Percentiles rank a stretch among this genome's conserved stretches.
Conservation (phyloP, 805 yeast genomes). For the Starmerella vaccinii region DNA sequence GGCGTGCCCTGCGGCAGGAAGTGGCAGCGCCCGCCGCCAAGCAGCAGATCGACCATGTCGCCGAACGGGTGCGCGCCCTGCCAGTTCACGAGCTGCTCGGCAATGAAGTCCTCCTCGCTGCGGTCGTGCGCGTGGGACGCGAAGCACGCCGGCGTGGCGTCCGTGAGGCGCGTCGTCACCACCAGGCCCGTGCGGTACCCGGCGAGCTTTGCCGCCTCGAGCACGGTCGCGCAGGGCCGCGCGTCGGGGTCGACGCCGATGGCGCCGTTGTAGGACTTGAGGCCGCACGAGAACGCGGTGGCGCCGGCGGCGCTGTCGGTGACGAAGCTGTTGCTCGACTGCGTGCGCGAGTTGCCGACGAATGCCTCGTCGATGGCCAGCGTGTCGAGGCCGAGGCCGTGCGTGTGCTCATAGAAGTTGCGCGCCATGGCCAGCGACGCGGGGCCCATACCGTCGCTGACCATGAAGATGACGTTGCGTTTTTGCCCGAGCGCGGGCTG, state of each 20-base stretch:
- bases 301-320: constrained; percentile 98
- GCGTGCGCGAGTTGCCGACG: constrained; percentile 76
- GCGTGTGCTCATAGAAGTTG: constrained; percentile 53
- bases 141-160: constrained; percentile 91
- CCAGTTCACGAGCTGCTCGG: constrained; percentile 70
- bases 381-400: constrained; percentile 38
- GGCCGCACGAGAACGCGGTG: constrained; percentile 78
- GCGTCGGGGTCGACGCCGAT: constrained; percentile 67
- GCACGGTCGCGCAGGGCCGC: constrained; percentile 74
- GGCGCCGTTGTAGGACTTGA: constrained; percentile 81
- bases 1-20: constrained; percentile 45
- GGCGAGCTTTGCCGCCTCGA: constrained; percentile 74
- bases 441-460: constrained; percentile 94
- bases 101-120: constrained; percentile 72
- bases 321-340: constrained; percentile 63
- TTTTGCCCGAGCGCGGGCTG: constrained; percentile 7
- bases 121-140: constrained; percentile 70
- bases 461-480: constrained; percentile 74
- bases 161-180: constrained; percentile 84
- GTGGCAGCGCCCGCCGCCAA: constrained; percentile 79
- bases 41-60: constrained; percentile 72
- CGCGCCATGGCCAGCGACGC: constrained; percentile 73
- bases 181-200: constrained; percentile 84
- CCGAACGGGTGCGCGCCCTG: constrained; percentile 56
- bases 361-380: constrained; percentile 61